Base-by-base conservation (phyloP, 2,329 filamentous ascomycete species). In the Aspergillus neotritici region DNA sequence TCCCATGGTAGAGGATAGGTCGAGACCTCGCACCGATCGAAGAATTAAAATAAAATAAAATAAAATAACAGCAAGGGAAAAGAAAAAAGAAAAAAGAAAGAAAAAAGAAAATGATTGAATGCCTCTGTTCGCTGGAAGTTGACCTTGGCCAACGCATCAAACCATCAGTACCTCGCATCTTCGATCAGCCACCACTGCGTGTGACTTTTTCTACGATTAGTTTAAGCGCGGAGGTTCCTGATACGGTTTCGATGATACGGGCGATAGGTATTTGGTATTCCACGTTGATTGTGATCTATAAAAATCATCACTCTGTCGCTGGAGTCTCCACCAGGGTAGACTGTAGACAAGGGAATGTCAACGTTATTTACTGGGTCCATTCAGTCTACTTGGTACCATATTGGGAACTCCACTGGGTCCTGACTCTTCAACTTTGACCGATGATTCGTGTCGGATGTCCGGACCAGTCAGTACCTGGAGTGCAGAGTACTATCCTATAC, bases 381-480 rank as follows among this genome's bases (percentile, higher is more conserved):
- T 25, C 17, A 21, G 7, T 21, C 17, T 6, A 21, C 2, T 25
- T 5, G 3, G 6, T 43, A 41, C 40, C 41, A 44, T 40, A 17
- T 34, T 28, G 42, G 38, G 11, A 34, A 39, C 51, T 47, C 51
- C 51, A 54, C 51, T 40, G 17, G 32, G 35, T 37, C 39, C 36
- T 34, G 6, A 25, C 21, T 25, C 9, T 25, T 6, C 9, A 8
- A 25, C n/a, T n/a, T 25, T 8, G 4, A 25, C 39, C 51, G 48
- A 52, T 54, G 51, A 54, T 54, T 52, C 51, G 50, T 52, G 46
- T 52, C 46, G 44, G 46, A 42, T 45, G 43, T 49, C 49, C 49
- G 49, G 50, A 52, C 46, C 51, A 50, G 47, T 51, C 43, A 53
- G 51, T 54, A 48, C 51, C 51, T 54, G 51, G 51, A 46, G n/a